Evolutionary conservation across 139 green algal genomes (phyloP), one percentile per base, ranked within the genome.

Genomic region (Chloropicon primus): DNA sequence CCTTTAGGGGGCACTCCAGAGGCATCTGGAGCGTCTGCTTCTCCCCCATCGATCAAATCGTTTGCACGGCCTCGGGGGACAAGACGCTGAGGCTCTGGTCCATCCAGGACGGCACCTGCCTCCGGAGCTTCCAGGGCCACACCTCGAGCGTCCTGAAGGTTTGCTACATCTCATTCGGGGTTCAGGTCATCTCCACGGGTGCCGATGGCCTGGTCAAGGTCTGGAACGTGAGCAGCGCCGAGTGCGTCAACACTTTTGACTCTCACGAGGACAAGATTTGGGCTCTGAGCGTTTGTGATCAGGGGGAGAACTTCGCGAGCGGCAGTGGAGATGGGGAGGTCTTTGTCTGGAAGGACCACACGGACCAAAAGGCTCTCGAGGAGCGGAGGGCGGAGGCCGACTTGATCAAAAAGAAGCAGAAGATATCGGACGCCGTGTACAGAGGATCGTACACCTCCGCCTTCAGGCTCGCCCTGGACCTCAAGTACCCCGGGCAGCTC

Each of bases 131-230:
- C 80, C 91, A 97, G 80, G 95, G 95, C 0, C 94, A 98, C 87
- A 85, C 81, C 0, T 89, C 85, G 2, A 92, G 88, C 2, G 94
- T 97, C 41, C 88, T 99, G 53, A 82, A 90, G 62, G 72, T 87
- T 24, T 72, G 27, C 62, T 98, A 96, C 79, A 17, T 95, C 1
- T 91, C 88, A 0, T 85, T 80, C 1, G 94, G 93, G 24, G 91
- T 86, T 1, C 91, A 96, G 86, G 28, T 97, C 22, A n/a, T 95
- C 25, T 92, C 86, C 1, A 74, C 80, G 22, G 94, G 93, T 24
- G 93, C 90, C 28, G 95, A 99, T 82, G 95, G 95, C 1, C 85
- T 99, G 76, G 27, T 99, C 17, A 98, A 98, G 86, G 86, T 98
- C 27, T 99, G 95, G 95, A 85, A 5, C n/a, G 82, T 95, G 54